Percentiles rank a stretch among this genome's conserved stretches.
Evolutionary conservation across 2,329 filamentous ascomycete genomes (phyloP).

Genomic region (Corniculantispora saksenae): DNA sequence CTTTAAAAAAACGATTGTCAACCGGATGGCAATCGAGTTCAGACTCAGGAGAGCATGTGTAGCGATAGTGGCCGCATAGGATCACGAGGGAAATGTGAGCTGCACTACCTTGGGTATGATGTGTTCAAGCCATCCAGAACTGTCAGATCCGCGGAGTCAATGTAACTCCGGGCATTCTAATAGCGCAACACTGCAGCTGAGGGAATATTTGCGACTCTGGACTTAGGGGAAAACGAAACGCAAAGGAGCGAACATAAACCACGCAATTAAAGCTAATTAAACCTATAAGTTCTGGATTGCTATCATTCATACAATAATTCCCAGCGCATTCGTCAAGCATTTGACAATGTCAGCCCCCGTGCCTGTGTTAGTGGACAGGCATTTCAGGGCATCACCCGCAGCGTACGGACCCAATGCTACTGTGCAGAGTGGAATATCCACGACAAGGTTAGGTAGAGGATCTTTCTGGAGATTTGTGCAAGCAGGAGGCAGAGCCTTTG

Average conservation of each 20-base stretch:
- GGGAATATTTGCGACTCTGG: too few relatives aligned
- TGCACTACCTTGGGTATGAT: too few relatives aligned
- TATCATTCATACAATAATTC: neutral
- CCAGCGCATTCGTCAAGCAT: conserved; percentile 4
- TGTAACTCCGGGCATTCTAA: too few relatives aligned
- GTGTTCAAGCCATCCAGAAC: too few relatives aligned
- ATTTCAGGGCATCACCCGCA: conserved; percentile 1
- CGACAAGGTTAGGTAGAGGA: neutral
- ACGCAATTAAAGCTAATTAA: neutral
- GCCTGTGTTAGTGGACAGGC: neutral
- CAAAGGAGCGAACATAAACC: neutral
- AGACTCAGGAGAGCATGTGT: too few relatives aligned
- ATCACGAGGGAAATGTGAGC: too few relatives aligned
- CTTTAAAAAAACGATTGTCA: too few relatives aligned
- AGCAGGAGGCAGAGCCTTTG: neutral
- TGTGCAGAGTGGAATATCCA: conserved; percentile 6
- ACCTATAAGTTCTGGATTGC: neutral
- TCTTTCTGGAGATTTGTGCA: neutral
- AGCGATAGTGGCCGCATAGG: too few relatives aligned
- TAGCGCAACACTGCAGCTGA: too few relatives aligned
- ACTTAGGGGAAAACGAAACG: too few relatives aligned
- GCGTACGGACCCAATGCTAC: conserved; percentile 10
- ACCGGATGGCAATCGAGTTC: too few relatives aligned
- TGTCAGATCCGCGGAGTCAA: too few relatives aligned
- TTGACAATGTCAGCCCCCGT: neutral